Evolutionary conservation across 768 basidiomycete genomes (phyloP).

Genomic region (Paxillus involutus): DNA sequence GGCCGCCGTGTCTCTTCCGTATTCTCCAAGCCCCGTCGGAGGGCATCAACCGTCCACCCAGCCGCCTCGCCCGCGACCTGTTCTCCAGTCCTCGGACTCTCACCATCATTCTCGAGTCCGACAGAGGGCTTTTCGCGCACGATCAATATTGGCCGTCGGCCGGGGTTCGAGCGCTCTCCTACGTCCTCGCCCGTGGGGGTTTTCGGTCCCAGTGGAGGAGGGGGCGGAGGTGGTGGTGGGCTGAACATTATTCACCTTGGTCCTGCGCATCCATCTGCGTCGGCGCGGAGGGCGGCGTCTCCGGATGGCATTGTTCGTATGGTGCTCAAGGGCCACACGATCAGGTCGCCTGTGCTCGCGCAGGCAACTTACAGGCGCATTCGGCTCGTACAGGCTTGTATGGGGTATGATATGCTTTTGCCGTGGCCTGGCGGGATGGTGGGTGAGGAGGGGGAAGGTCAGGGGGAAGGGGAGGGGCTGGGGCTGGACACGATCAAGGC

Average conservation of each 20-base stretch:
- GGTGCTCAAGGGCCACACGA: constrained; percentile 36
- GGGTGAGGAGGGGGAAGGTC: too few relatives aligned
- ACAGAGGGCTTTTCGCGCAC: constrained; percentile 20
- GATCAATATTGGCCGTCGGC: constrained; percentile 28
- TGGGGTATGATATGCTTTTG: constrained; percentile 63
- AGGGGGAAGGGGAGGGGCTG: too few relatives aligned
- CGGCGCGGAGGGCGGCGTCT: background rate
- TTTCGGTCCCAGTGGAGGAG: constrained; percentile 6
- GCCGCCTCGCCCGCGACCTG: constrained; percentile 43
- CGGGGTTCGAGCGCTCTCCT: constrained; percentile 42
- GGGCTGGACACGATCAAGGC: constrained; percentile 19
- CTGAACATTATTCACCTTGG: constrained; percentile 64
- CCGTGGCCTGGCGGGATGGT: constrained; percentile 39
- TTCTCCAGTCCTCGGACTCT: constrained; percentile 41
- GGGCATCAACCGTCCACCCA: constrained; percentile 34
- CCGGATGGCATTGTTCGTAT: background rate
- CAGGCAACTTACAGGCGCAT: constrained; percentile 60
- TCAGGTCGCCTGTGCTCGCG: constrained; percentile 54
- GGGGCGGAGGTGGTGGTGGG: constrained; percentile 12
- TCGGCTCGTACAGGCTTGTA: constrained; percentile 56
- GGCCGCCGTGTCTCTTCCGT: constrained; percentile 47
- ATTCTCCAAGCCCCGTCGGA: constrained; percentile 57
- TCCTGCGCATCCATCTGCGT: constrained; percentile 39
- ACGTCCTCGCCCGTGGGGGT: constrained; percentile 38
- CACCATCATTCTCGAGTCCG: constrained; percentile 19